These are phyloP conservation scores for Hsuehochloa calcarea DNA, from an alignment of 176 grass and related monocot genomes.

Conservation along the genomic window DNA sequence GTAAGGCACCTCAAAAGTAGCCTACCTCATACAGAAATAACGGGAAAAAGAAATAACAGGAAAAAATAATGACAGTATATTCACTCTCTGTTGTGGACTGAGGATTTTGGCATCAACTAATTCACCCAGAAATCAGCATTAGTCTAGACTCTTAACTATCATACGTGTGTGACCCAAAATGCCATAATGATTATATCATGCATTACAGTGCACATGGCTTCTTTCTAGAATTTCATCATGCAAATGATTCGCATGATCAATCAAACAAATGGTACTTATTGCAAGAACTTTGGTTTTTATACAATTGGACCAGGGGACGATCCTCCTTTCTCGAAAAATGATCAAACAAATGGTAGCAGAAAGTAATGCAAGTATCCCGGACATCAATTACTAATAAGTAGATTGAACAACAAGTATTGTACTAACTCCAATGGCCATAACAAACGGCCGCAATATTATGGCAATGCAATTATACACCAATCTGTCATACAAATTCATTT, in stretches of 20 bases:
- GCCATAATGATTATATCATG: background rate
- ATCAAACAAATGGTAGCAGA: background rate
- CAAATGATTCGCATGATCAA: background rate
- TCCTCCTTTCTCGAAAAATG: background rate
- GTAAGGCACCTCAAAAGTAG: background rate
- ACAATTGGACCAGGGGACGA: background rate
- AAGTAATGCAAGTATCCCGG: background rate
- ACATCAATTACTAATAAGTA: background rate
- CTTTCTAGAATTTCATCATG: background rate
- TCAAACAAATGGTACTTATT: background rate
- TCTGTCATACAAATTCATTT: background rate
- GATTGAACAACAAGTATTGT: background rate
- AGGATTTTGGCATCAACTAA: background rate
- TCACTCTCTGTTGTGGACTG: background rate
- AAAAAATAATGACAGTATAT: background rate
- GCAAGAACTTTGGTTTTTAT: background rate
- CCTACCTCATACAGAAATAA: background rate
- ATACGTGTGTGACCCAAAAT: background rate
- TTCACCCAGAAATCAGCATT: background rate
- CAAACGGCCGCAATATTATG: background rate
- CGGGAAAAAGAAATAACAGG: background rate
- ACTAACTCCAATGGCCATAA: background rate
- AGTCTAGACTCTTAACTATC: background rate
- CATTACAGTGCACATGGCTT: background rate
- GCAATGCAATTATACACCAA: background rate